These are phyloP conservation scores for Pichia exigua DNA, from an alignment of 805 yeast species.

Conservation along the genomic window DNA sequence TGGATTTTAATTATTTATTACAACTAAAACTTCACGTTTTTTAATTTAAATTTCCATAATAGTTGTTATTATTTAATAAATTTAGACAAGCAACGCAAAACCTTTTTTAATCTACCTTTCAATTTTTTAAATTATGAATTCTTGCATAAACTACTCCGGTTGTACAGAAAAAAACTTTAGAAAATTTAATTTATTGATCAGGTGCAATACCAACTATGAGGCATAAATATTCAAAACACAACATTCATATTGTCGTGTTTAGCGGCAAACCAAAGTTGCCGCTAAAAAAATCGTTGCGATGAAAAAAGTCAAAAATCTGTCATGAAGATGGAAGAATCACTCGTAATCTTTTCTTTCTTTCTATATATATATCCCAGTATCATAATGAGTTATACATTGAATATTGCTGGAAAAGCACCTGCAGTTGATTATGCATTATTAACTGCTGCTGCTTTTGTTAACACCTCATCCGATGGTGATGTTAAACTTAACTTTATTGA, in stretches of 20 bases:
- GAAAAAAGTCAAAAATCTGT: background rate
- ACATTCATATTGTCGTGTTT: background rate
- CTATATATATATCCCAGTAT: background rate
- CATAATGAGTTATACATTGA: constrained; percentile 39
- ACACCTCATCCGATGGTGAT: constrained; percentile 41
- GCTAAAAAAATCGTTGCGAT: background rate
- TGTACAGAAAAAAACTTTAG: too few species aligned
- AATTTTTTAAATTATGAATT: too few species aligned
- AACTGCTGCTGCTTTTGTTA: constrained; percentile 71
- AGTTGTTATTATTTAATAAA: too few species aligned
- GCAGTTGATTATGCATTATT: constrained; percentile 70
- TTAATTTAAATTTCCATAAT: too few species aligned
- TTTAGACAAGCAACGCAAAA: too few species aligned
- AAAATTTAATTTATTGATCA: too few species aligned
- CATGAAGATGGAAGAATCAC: background rate
- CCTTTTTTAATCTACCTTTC: too few species aligned
- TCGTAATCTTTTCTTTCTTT: background rate
- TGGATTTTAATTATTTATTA: too few species aligned
- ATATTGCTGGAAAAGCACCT: constrained; percentile 82
- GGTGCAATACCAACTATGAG: too few species aligned
- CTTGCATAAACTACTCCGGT: too few species aligned
- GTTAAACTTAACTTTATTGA: constrained; percentile 63
- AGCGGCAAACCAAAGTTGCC: background rate
- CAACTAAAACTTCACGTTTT: too few species aligned
- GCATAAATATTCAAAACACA: too few species aligned